Base-by-base conservation (phyloP, 2,329 filamentous ascomycete genomes). In the Xylaria sp. region DNA sequence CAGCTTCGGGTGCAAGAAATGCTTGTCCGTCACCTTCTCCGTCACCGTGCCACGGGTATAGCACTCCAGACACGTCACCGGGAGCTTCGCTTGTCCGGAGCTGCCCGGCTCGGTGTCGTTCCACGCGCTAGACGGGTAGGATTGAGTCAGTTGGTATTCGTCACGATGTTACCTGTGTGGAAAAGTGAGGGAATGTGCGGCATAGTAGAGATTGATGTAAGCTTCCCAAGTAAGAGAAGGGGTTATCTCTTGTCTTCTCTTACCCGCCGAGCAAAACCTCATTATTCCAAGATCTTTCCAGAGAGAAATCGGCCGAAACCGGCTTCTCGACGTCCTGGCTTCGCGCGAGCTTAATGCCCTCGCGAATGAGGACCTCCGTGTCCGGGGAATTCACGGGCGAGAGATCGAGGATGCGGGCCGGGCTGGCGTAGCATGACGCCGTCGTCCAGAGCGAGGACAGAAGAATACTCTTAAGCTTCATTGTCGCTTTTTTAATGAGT, bases 241-340 rank as follows among this genome's bases (percentile, higher is more conserved):
- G 46, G 46, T 20, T 26, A 48, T 64, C 6, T 38, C 15, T 38
- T 28, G 28, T 7, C 3, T 10, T 51, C 28, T 15, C 68, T 65
- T 70, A 70, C 68, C 54, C 61, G 51, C 68, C 53, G 42, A 70
- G 68, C 33, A 70, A 51, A 28, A 70, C 68, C 58, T 67, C 65
- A n/a, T 70, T 68, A 26, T 65, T 59, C 65, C 23, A 23, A 23
- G 23, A 23, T 23, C 23, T 23, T 23, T 23, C 23, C 23, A 23
- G 23, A 2, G 23, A 23, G 23, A 23, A 23, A 23, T 23, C 23
- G 23, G 23, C 23, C 23, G 23, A 23, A 23, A 23, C 23, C 23
- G 1, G 23, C 23, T 23, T 23, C 23, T 23, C 23, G 23, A 23
- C 23, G 23, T 23, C 23, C 23, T 23, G 23, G 23, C 23, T 23